These are phyloP conservation scores for Thecaphora frezii DNA, from an alignment of 1,284 basidiomycete genomes.

Conservation along the genomic window DNA sequence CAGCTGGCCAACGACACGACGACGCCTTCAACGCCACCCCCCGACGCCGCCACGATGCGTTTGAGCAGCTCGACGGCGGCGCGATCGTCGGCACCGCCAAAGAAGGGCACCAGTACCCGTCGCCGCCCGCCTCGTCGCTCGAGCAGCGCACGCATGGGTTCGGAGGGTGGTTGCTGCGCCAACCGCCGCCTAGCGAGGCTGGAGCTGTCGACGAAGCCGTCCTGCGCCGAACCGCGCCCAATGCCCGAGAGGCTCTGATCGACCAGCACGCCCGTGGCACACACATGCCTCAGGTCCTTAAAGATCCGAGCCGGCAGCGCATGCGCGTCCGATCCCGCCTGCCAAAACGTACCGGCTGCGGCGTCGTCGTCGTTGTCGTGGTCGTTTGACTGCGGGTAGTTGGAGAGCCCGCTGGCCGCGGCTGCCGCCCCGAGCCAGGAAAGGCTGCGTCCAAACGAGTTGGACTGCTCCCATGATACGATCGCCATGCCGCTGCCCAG, in stretches of 20 bases:
- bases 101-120: slow-evolving; percentile 36
- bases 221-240: no score
- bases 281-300: slow-evolving; percentile 16
- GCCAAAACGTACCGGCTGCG: slow-evolving; percentile 21
- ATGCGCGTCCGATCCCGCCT: slow-evolving; percentile 26
- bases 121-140: slow-evolving; percentile 8
- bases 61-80: slow-evolving; percentile 28
- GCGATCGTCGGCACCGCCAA: slow-evolving; percentile 38
- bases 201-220: no score
- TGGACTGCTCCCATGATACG: slow-evolving; percentile 29
- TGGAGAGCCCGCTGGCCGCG: slow-evolving; percentile 28
- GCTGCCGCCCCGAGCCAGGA: slow-evolving; percentile 33
- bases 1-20: slow-evolving; percentile 17
- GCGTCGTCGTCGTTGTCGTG: slow-evolving; percentile 23
- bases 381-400: slow-evolving; percentile 12
- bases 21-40: slow-evolving; percentile 23
- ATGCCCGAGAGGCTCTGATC: slow-evolving; percentile 20
- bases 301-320: slow-evolving; percentile 26
- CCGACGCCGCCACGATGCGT: slow-evolving; percentile 12
- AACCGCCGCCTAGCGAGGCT: no score
- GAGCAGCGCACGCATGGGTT: no score
- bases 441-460: slow-evolving; percentile 23
- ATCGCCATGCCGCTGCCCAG: slow-evolving; percentile 26
- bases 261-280: slow-evolving; percentile 27
- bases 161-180: no score